These are phyloP conservation scores for Lobosporangium transversale DNA, from an alignment of 192 early-diverging fungal genomes.

Conservation along the genomic window DNA sequence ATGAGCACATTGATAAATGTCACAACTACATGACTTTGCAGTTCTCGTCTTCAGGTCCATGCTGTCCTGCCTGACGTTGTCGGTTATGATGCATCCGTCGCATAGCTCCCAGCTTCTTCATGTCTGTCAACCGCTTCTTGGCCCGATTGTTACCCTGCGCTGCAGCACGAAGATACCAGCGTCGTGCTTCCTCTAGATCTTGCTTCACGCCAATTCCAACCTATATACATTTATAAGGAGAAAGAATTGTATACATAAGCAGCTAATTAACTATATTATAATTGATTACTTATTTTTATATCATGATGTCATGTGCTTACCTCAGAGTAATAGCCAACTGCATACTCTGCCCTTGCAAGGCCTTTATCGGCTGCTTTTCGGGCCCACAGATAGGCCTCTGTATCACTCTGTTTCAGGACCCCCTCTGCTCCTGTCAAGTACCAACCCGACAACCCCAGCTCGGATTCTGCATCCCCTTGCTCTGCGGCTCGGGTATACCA, in stretches of 20 bases:
- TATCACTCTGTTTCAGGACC: slow-evolving; percentile 88
- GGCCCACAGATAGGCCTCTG: slow-evolving; percentile 98
- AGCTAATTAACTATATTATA: neutral
- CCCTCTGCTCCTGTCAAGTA: slow-evolving; percentile 95
- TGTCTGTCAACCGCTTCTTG: slow-evolving; percentile 82
- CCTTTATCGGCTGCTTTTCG: slow-evolving; percentile 95
- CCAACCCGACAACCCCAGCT: slow-evolving; percentile 96
- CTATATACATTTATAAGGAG: too few relatives aligned
- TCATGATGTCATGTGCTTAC: slow-evolving; percentile 11
- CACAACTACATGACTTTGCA: slow-evolving; percentile 55
- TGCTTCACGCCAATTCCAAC: slow-evolving; percentile 84
- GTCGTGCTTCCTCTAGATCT: slow-evolving; percentile 84
- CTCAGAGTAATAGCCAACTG: slow-evolving; percentile 95
- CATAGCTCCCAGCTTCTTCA: slow-evolving; percentile 71
- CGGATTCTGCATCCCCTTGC: slow-evolving; percentile 89
- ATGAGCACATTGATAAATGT: too few relatives aligned
- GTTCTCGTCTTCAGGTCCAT: slow-evolving; percentile 46
- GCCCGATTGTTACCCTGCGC: slow-evolving; percentile 87
- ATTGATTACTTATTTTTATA: too few relatives aligned
- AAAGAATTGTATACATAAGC: too few relatives aligned
- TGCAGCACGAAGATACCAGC: slow-evolving; percentile 83
- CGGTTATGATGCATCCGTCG: slow-evolving; percentile 48
- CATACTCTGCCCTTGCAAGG: slow-evolving; percentile 95
- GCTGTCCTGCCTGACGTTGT: slow-evolving; percentile 27
- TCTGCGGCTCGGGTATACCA: slow-evolving; percentile 97